phyloP scores from a whole-genome alignment of 1,139 yeast species.

The Protomyces inundatus region DNA sequence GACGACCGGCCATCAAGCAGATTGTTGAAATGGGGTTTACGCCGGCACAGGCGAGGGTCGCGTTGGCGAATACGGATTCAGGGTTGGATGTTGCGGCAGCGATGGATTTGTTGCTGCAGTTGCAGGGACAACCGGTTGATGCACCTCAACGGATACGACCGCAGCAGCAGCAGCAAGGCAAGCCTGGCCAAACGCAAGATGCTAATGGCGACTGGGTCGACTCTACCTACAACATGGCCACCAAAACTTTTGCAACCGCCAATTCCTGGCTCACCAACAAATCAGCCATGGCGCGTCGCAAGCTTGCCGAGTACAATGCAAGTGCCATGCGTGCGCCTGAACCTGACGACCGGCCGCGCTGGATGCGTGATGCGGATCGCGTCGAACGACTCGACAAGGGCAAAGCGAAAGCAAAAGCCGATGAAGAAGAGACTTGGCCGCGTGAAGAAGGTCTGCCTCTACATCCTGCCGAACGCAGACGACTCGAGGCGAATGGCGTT shows the following conservation, averaged over 20 bases:
- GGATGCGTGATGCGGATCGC: constrained; percentile 26
- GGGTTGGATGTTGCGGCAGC: constrained; percentile 64
- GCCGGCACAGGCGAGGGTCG: constrained; percentile 55
- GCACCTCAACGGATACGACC: background rate
- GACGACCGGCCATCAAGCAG: constrained; percentile 53
- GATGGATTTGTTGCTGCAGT: constrained; percentile 45
- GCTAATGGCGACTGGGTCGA: constrained; percentile 23
- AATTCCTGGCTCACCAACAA: constrained; percentile 17
- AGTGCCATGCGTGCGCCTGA: background rate
- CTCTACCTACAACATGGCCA: constrained; percentile 17
- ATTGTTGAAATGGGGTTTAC: constrained; percentile 76
- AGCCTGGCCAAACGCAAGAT: constrained; percentile 4
- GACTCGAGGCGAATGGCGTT: constrained; percentile 17
- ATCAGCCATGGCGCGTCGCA: constrained; percentile 23
- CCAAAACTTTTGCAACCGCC: constrained; percentile 14
- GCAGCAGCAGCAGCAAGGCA: background rate
- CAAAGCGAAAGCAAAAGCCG: constrained; percentile 8
- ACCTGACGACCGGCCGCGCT: constrained; percentile 20
- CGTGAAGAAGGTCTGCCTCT: constrained; percentile 19
- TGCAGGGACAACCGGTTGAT: background rate
- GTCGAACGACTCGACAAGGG: constrained; percentile 22
- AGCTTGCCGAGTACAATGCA: constrained; percentile 19
- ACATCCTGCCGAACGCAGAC: constrained; percentile 21
- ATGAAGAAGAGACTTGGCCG: constrained; percentile 5
- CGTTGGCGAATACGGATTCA: constrained; percentile 50